Evolutionary conservation across 768 basidiomycete genomes (phyloP).

Genomic region (Gymnopilus junonius): DNA sequence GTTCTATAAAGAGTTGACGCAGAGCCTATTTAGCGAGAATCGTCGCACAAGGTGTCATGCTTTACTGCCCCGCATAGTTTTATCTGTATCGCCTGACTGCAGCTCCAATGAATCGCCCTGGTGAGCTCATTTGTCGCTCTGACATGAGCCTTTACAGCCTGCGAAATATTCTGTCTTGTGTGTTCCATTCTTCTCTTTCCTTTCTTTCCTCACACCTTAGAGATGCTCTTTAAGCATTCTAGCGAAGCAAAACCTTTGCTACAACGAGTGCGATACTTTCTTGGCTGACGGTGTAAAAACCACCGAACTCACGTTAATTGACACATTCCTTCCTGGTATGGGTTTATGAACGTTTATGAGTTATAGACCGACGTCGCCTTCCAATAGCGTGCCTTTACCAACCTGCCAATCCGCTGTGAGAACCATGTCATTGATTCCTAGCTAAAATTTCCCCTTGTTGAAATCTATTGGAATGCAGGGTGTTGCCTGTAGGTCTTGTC

Average conservation of each 20-base stretch:
- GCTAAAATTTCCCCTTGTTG: no score
- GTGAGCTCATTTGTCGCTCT: not conserved
- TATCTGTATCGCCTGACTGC: not conserved
- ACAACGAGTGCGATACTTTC: not conserved
- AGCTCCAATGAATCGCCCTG: constrained; percentile 2
- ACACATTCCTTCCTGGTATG: not conserved
- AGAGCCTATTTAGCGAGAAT: constrained; percentile 6
- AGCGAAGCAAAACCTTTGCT: not conserved
- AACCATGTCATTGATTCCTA: no score
- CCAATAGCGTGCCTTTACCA: constrained; percentile 1
- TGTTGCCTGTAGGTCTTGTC: no score
- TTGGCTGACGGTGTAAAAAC: not conserved
- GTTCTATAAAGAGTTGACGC: constrained; percentile 1
- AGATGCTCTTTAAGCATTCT: not conserved
- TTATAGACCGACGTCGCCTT: not conserved
- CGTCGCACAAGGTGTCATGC: constrained; percentile 8
- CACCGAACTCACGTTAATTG: not conserved
- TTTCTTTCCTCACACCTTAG: not conserved
- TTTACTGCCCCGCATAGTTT: not conserved
- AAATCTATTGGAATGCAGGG: no score
- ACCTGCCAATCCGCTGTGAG: not conserved
- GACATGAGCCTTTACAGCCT: not conserved
- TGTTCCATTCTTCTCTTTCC: not conserved
- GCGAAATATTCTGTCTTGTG: not conserved
- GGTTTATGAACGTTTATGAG: no score